Conservation (phyloP, 257 asterid genomes). For the Solanum tarijense region DNA sequence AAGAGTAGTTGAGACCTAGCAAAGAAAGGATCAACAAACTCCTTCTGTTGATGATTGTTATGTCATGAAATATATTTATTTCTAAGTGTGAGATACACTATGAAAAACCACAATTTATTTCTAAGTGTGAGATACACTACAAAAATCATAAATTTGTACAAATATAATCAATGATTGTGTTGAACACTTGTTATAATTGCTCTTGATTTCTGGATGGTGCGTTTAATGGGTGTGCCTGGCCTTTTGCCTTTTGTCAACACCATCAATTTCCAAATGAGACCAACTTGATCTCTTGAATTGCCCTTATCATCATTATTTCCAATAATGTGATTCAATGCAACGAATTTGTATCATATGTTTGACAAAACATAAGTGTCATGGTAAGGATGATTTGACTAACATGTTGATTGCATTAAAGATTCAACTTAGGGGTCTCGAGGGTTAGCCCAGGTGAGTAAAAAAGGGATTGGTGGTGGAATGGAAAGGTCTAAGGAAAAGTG, state of each 20-base stretch:
- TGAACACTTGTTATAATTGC: neutral
- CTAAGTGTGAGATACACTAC: neutral
- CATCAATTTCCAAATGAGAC: neutral
- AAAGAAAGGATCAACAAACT: neutral
- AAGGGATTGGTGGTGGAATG: neutral
- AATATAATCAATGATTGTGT: neutral
- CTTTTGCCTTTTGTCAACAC: neutral
- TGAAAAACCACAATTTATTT: neutral
- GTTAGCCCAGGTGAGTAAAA: neutral
- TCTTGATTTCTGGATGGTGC: neutral
- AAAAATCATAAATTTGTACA: neutral
- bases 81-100: neutral
- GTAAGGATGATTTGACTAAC: neutral
- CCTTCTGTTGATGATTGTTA: neutral
- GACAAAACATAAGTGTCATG: neutral
- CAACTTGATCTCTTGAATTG: neutral
- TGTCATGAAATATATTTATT: neutral
- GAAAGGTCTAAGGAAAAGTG: neutral
- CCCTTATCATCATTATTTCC: neutral
- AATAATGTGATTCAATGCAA: neutral
- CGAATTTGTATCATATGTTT: too few species aligned
- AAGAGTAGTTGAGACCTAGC: neutral
- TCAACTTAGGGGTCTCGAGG: neutral
- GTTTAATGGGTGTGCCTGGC: neutral
- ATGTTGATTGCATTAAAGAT: neutral